Base-by-base conservation (phyloP, 345 rosid genomes). In the Turnera subulata region DNA sequence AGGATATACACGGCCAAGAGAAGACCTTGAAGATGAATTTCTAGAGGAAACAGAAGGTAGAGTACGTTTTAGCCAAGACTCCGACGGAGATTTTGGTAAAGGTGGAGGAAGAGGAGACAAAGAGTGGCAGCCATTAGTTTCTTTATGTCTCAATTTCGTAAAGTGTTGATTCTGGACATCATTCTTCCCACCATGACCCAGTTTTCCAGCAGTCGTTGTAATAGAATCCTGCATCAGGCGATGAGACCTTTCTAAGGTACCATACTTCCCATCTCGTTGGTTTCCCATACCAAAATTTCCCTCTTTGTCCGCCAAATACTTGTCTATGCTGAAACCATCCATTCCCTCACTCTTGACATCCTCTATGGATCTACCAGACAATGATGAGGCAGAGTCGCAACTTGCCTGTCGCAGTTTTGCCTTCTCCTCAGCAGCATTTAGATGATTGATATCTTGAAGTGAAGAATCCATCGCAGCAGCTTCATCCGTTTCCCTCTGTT, bases 51-150 rank as follows among this genome's bases (percentile, higher is more conserved):
- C 70, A 21, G 78, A 60, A 44, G 89, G 91, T 59, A 92, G 63
- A 0, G 96, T 68, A 39, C 87, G 85, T 67, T 49, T 80, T 56
- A 92, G 64, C 98, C 98, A 92, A 23, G 98, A 89, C 62, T 92
- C 95, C 15, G 96, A 80, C 4, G 98, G 98, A 69, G 93, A 82
- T 58, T 86, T 84, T 57, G 95, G 96, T 40, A 78, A 65, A 54
- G 95, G 86, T 53, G 77, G 89, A 43, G 89, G 82, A 43, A 79
- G 77, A 64, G 76, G 84, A 39, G 72, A 69, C 32, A 63, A 56
- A 32, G 69, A 47, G 51, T 59, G 40, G 50, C 43, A 37, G 46
- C 55, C 69, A 13, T 29, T 11, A 53, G 42, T 66, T 50, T 71
- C 58, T 70, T 75, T 61, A 29, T 54, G 48, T 62, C 55, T 47